Evolutionary conservation across 208 protist species (phyloP), one percentile per base, ranked within the genome.

Genomic region (Leishmania aethiopica): DNA sequence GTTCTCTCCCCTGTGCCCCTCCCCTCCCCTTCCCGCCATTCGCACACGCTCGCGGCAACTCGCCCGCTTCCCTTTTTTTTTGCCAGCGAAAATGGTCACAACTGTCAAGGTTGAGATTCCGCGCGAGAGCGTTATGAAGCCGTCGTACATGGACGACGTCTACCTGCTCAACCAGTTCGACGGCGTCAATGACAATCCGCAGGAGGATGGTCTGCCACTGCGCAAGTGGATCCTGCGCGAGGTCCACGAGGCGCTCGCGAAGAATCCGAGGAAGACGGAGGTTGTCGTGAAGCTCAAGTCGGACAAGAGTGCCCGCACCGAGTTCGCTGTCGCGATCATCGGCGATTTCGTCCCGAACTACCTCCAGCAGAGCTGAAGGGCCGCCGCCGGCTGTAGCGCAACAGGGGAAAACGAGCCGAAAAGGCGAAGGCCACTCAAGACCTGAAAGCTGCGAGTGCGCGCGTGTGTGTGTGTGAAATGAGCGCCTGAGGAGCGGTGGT

Each of bases 131-230:
- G 81, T 96, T 69, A 78, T 75, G 28, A 84, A 75, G 55, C 88
- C 91, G 42, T 74, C 87, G 35, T 96, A 85, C 79, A 81, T 79
- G 22, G 67, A 88, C 0, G 93, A 96, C 74, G 87, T 85, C 7
- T 93, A 90, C 69, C 88, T 96, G 32, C 78, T 95, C 45, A 96
- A 96, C 83, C 89, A 91, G 45, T 45, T 96, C 71, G 64, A 90
- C 40, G 89, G 90, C 78, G 78, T 96, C 51, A 91, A 94, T 71
- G 93, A 96, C 84, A 86, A 85, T 73, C 93, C 93, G 40, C 72
- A 53, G 64, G 91, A 96, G 89, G 91, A 96, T 45, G 90, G 90
- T 42, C 83, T 96, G 60, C 93, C 93, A 28, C 90, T 96, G 64
- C 93, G 93, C 66, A 40, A 91, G 91, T 96, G 93, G 93, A 78